phyloP scores from a whole-genome alignment of 2,329 filamentous ascomycete species.

The Beauveria australis region DNA sequence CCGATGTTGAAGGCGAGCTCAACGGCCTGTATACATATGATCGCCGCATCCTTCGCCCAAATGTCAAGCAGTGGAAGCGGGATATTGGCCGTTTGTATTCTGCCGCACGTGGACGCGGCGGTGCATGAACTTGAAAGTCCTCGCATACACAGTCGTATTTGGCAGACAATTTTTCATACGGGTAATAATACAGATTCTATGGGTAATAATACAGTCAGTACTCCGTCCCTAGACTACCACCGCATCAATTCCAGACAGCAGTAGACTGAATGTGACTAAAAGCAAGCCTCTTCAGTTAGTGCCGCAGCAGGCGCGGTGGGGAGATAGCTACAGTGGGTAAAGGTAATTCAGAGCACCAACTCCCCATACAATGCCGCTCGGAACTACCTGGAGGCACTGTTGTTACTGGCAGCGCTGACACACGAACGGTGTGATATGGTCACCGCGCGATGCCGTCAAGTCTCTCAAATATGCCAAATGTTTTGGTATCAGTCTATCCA shows the following conservation, averaged over 20 bases:
- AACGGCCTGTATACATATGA: conserved; percentile 66
- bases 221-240: no score
- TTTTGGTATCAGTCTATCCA: conserved; percentile 3
- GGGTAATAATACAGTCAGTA: no score
- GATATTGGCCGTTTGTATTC: conserved; percentile 54
- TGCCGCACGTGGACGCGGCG: conserved; percentile 32
- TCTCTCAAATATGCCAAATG: conserved; percentile 10
- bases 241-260: no score
- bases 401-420: no score
- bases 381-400: no score
- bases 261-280: no score
- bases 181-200: no score
- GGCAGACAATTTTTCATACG: neutral
- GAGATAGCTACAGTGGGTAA: no score
- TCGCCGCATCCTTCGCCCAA: conserved; percentile 48
- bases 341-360: no score
- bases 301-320: neutral
- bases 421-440: neutral
- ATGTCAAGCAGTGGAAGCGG: conserved; percentile 48
- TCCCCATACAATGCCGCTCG: no score
- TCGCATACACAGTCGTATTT: neutral
- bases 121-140: neutral
- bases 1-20: conserved; percentile 66
- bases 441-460: conserved; percentile 10
- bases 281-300: neutral